These are phyloP conservation scores for Rosa persica DNA, from an alignment of 306 rosid species.

Conservation along the genomic window DNA sequence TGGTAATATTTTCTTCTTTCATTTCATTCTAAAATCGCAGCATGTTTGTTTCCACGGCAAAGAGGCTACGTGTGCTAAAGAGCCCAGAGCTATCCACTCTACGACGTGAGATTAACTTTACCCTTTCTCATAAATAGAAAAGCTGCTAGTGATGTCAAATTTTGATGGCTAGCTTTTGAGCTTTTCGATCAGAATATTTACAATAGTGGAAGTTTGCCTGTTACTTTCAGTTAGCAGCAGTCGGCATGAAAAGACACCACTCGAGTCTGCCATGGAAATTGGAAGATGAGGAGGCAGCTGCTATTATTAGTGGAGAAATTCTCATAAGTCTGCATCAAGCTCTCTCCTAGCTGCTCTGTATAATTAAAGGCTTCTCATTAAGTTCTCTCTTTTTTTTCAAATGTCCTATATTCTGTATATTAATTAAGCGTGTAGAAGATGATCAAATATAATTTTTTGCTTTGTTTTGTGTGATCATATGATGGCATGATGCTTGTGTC, in stretches of 20 bases:
- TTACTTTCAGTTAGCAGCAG: constrained; percentile 23
- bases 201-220: constrained; percentile 13
- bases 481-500: neutral
- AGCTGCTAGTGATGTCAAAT: neutral
- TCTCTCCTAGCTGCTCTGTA: neutral
- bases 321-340: neutral
- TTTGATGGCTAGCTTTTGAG: neutral
- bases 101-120: constrained; percentile 14
- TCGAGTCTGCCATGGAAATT: constrained; percentile 19
- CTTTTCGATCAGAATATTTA: neutral
- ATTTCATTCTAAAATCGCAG: constrained; percentile 11
- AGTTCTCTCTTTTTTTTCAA: neutral
- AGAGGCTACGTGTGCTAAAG: constrained; percentile 35
- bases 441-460: constrained; percentile 1
- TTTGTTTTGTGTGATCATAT: constrained; percentile 23
- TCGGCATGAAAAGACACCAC: constrained; percentile 29
- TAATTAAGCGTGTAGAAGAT: constrained; percentile 18
- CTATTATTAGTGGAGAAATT: constrained; percentile 4
- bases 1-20: neutral
- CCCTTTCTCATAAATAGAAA: neutral
- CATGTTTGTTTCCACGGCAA: constrained; percentile 39
- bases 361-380: constrained; percentile 15
- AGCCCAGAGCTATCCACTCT: constrained; percentile 27
- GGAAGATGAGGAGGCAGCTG: constrained; percentile 19
- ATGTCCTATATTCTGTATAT: constrained; percentile 19